Conservation (phyloP, 495 filamentous ascomycete species). For the Penicillium paxilli region DNA sequence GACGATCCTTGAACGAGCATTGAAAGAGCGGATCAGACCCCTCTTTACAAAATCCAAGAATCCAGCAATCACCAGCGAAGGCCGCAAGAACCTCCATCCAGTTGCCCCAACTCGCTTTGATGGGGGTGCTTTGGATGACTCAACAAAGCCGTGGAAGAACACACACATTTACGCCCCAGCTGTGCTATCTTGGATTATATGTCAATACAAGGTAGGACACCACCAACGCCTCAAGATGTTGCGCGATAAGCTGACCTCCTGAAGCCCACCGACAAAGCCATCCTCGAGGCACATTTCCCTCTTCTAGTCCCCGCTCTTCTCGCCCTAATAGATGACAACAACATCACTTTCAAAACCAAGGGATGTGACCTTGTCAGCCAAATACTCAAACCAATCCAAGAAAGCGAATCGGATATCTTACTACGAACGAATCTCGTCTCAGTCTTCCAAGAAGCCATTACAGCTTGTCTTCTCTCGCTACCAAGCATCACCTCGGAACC, state of each 20-base stretch:
- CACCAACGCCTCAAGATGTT: not conserved
- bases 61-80: slow-evolving; percentile 58
- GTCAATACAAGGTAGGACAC: slow-evolving; percentile 35
- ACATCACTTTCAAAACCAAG: slow-evolving; percentile 51
- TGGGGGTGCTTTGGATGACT: slow-evolving; percentile 46
- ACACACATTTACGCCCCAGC: slow-evolving; percentile 59
- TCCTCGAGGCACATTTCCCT: slow-evolving; percentile 63
- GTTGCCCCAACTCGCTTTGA: slow-evolving; percentile 41
- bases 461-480: slow-evolving; percentile 70
- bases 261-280: slow-evolving; percentile 25
- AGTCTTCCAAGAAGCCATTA: slow-evolving; percentile 78
- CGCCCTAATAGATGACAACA: slow-evolving; percentile 71
- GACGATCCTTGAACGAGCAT: slow-evolving; percentile 56
- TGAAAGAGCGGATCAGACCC: slow-evolving; percentile 59
- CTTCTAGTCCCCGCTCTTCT: slow-evolving; percentile 85
- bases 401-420: slow-evolving; percentile 54
- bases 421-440: slow-evolving; percentile 69
- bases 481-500: slow-evolving; percentile 76
- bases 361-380: slow-evolving; percentile 60
- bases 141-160: slow-evolving; percentile 73
- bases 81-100: slow-evolving; percentile 59
- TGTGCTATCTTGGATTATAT: slow-evolving; percentile 66
- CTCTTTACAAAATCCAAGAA: slow-evolving; percentile 69
- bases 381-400: slow-evolving; percentile 60
- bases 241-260: slow-evolving; percentile 5